Evolutionary conservation across 2,329 filamentous ascomycete genomes (phyloP), one percentile per base, ranked within the genome.

Genomic region (Hymenoscyphus albidus): DNA sequence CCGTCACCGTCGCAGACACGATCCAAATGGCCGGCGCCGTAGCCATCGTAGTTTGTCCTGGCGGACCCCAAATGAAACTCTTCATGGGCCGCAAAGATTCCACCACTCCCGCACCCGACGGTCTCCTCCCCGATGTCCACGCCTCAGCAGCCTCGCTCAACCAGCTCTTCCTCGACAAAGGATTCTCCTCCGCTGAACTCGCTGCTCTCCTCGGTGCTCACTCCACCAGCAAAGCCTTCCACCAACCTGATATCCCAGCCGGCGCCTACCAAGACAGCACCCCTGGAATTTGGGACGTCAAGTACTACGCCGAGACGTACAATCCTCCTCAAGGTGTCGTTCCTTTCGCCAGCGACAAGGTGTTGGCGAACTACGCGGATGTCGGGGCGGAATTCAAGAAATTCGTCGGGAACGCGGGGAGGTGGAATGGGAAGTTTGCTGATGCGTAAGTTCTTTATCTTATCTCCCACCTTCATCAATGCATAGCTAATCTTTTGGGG

Each of bases 271-370:
- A 77, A 22, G 77, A 78, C 67, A 71, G 71, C 2, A 77, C 76
- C 1, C 73, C 74, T 1, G 77, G 77, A 3, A 61, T 69, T 13
- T 79, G 76, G 77, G 76, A 78, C 62, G 74, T 73, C 60, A 74
- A 72, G 27, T 78, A 70, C 67, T 78, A 76, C 65, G 62, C 66
- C 2, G 75, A 78, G 62, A 78, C 76, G 0, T 67, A 70, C 22
- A 63, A 58, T 1, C 51, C 64, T 3, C 70, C 74, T n/a, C 61
- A 67, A 0, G 72, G 72, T 7, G 74, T 76, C 0, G 75, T 97
- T 22, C 93, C 97, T 0, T 97, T 97, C 70, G 91, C 92, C 64
- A 92, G 92, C 0, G 91, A 96, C 73, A 87, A 97, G 81, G 93
- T 97, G 71, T 79, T 98, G 58, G 95, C 97, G 75, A 93, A 88